Evolutionary conservation across 208 protist species (phyloP), one percentile per base, ranked within the genome.

Genomic region (Trypanosoma mega): DNA sequence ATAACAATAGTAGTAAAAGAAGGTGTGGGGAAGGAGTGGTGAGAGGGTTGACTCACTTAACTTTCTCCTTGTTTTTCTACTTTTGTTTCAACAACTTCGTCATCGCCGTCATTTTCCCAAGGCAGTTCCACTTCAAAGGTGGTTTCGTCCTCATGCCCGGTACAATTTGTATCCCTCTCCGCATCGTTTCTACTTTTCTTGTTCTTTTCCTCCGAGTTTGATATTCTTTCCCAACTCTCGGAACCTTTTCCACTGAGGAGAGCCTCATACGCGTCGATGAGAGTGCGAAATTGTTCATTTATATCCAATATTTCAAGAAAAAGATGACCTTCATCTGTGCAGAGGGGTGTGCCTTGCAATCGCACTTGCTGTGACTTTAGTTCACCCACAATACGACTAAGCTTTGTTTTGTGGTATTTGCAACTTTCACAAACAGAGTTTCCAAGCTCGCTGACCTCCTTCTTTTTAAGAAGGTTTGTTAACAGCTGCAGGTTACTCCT

Each of bases 401-500:
- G 67, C 63, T 84, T 87, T 33, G 69, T 68, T 52, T 85, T 82
- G 61, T 88, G 76, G 47, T 88, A 92, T 45, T 65, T 72, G 65
- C 80, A 87, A 68, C 85, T 92, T 44, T 88, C 85, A 11, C 27
- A 61, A 7, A 88, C 72, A 12, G 85, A 92, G 20, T 80, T 72
- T 26, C 73, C 73, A 31, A 89, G 65, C 3, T 72, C 63, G 27
- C 52, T 69, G 18, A 66, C 58, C 29, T 88, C 78, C 12, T 67
- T 18, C 37, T 81, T 83, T 37, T 71, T 64, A 33, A 85, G 39
- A 23, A 92, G 50, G 36, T 67, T 82, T 0, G 41, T 36, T 30
- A 92, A 76, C 58, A 92, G 63, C 52, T 82, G 75, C 55, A 82
- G 66, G 63, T 85, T 92, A 11, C 57, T 66, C 20, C 57, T 30